These are phyloP conservation scores for Lentinus tigrinus DNA, from an alignment of 768 basidiomycete genomes.

Conservation along the genomic window DNA sequence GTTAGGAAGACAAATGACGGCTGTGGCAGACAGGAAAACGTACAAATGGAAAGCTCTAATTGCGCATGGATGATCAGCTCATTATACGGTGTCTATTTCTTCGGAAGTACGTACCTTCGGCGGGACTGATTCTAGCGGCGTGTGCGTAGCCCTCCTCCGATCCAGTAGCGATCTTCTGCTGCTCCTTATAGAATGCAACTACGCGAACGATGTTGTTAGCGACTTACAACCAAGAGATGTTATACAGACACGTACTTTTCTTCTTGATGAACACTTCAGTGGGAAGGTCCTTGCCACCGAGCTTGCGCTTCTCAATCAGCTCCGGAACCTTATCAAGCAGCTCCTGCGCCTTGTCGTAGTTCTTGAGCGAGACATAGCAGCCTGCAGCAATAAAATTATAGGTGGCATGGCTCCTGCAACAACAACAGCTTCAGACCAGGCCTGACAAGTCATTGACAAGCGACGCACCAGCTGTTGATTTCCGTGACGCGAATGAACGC, in stretches of 20 bases:
- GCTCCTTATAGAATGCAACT: conserved; percentile 78
- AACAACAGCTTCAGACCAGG: not conserved
- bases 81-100: not conserved
- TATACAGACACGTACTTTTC: conserved; percentile 49
- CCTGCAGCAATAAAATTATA: conserved; percentile 81
- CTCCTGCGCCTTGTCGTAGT: conserved; percentile 56
- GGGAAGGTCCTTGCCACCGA: conserved; percentile 67
- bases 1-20: not conserved
- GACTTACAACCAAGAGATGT: not conserved
- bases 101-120: conserved; percentile 53
- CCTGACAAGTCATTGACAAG: not conserved
- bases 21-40: conserved; percentile 23
- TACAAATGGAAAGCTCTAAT: conserved; percentile 70
- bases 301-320: conserved; percentile 57
- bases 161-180: conserved; percentile 56
- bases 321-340: conserved; percentile 63
- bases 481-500: conserved; percentile 62
- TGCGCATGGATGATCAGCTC: not conserved
- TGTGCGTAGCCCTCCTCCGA: conserved; percentile 50
- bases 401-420: conserved; percentile 68
- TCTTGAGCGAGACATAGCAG: conserved; percentile 58
- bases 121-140: conserved; percentile 62
- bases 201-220: not conserved
- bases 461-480: conserved; percentile 65
- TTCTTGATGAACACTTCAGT: conserved; percentile 79